Base-by-base conservation (phyloP, 371 early-diverging fungal genomes). In the Mortierella sp. region DNA sequence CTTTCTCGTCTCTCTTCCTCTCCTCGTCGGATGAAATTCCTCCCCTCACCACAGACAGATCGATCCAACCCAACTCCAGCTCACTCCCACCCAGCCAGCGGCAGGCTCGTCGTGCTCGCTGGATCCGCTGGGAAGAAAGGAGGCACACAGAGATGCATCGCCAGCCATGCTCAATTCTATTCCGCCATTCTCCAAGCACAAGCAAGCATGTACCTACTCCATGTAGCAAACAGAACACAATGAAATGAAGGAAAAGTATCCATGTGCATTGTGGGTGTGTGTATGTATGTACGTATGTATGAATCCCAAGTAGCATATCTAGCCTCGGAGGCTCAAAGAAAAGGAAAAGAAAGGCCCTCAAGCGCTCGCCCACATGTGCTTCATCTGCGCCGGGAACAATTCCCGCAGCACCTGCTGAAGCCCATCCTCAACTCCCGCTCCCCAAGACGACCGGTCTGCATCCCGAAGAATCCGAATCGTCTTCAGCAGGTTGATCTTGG, bases 401-500 rank as follows among this genome's bases (percentile, higher is more conserved):
- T 81, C 86, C 57, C 75, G 69, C 73, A 85, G 77, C 16, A 85
- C 73, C 40, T 71, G 79, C 24, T 59, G 81, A 9, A 86, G 74
- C 6, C 86, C 81, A 50, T 86, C 86, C 46, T 44, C 64, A 24
- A 74, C 73, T 51, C 73, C 77, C 3, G 57, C 69, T 31, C 80
- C 80, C 79, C 80, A 83, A 0, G 84, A 80, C 14, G 84, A 77
- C 34, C 86, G 73, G 51, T 86, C 86, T 11, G 81, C 81, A 71
- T 86, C 86, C 3, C 86, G 73, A 31, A 86, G 76, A 46, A 86
- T 76, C 0, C 86, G 86, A 24, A 86, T 77, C 34, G 81, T 81
- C 73, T 86, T 86, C 26, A 86, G 74, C 64, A 86, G 69, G 24
- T 86, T 86, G 75, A 86, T 86, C 75, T 86, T 86, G 53, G 86